Evolutionary conservation across 75 land plant species (phyloP).

Genomic region (Azolla pinnata): DNA sequence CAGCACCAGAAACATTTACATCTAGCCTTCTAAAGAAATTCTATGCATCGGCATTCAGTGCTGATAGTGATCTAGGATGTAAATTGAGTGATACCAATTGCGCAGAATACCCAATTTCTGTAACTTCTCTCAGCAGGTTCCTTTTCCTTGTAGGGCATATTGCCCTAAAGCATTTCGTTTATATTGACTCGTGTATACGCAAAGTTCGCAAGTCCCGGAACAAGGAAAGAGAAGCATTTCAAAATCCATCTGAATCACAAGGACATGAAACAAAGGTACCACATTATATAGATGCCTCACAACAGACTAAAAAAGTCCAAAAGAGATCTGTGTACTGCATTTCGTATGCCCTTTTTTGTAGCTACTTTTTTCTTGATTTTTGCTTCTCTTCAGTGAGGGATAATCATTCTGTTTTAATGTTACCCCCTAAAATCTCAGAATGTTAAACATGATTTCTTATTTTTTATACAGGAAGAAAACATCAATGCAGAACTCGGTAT

Average conservation of each 20-base stretch:
- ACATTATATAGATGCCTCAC: not conserved
- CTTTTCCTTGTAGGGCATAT: conserved; percentile 67
- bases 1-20: conserved; percentile 68
- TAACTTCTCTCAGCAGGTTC: conserved; percentile 58
- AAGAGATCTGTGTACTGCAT: not conserved
- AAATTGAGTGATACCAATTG: not conserved
- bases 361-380: not conserved
- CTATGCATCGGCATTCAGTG: conserved; percentile 32
- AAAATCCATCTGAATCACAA: conserved; percentile 16
- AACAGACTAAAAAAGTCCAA: not conserved
- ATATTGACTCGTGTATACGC: conserved; percentile 72
- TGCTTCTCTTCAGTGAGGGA: not conserved
- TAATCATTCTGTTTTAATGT: not conserved
- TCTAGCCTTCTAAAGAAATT: conserved; percentile 50
- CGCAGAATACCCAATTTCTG: conserved; percentile 27
- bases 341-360: not conserved
- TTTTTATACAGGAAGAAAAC: conserved; percentile 41
- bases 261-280: conserved; percentile 18
- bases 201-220: conserved; percentile 58
- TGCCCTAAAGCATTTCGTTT: conserved; percentile 83
- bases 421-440: too few relatives aligned
- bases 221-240: conserved; percentile 44
- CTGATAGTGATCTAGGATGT: conserved; percentile 2
- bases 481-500: conserved; percentile 88
- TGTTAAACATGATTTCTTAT: not conserved